phyloP scores from a whole-genome alignment of 164 flowering plant genomes.

The Protea cynaroides region DNA sequence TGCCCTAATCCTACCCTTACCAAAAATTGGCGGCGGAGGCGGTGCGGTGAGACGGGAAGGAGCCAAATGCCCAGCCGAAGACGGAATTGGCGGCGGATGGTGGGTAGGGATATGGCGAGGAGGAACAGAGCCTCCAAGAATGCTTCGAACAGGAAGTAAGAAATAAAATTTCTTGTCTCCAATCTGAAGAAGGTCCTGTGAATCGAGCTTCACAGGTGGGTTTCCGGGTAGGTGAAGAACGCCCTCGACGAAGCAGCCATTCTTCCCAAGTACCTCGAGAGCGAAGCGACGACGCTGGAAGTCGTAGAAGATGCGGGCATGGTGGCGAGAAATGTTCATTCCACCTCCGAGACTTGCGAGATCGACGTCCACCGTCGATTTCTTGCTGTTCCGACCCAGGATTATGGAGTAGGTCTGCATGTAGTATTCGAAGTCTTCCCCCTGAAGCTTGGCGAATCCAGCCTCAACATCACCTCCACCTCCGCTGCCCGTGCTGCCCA shows the following conservation, averaged over 20 bases:
- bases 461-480: slow-evolving; percentile 75
- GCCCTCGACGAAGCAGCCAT: slow-evolving; percentile 90
- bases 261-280: slow-evolving; percentile 88
- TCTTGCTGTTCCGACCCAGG: slow-evolving; percentile 86
- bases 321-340: slow-evolving; percentile 98
- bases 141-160: slow-evolving; percentile 65
- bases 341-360: slow-evolving; percentile 91
- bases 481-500: slow-evolving; percentile 6
- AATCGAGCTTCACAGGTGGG: slow-evolving; percentile 83
- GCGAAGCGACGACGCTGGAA: slow-evolving; percentile 90
- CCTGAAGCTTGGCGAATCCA: slow-evolving; percentile 97
- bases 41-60: background rate
- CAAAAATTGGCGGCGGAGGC: background rate
- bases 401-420: slow-evolving; percentile 97
- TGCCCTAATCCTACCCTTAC: slow-evolving; percentile 31
- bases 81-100: slow-evolving; percentile 6
- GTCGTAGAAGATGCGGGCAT: slow-evolving; percentile 99
- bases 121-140: slow-evolving; percentile 37
- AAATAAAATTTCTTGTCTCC: slow-evolving; percentile 97
- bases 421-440: slow-evolving; percentile 97
- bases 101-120: slow-evolving; percentile 12
- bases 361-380: slow-evolving; percentile 88
- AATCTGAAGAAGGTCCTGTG: slow-evolving; percentile 89
- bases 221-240: slow-evolving; percentile 88
- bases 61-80: background rate